Base-by-base conservation (phyloP, 306 rosid species). In the Ammopiptanthus mongolicus region DNA sequence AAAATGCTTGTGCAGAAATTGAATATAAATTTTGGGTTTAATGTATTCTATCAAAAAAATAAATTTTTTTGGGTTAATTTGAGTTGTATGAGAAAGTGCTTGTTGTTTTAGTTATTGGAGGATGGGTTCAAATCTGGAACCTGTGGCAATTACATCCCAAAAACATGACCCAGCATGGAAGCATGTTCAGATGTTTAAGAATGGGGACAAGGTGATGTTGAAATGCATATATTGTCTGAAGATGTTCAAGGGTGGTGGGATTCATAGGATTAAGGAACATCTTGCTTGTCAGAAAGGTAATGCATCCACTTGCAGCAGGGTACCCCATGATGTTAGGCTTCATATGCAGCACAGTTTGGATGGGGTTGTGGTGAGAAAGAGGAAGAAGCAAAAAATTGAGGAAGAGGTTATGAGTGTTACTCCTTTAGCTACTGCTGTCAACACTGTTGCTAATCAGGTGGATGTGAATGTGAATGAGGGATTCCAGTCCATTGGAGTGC, bases 221-320 rank as follows among this genome's bases (percentile, higher is more conserved):
- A 91, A 91, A 84, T 94, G 97, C 55, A 78, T 88, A 48, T 91
- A 94, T 73, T 94, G 98, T 84, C 70, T 62, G 65, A 91, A 94
- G 73, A 72, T 94, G 86, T 94, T 94, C 77, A 94, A 88, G 83
- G 98, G 98, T 80, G 98, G 96, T 59, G 98, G 97, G 80, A 94
- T 94, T 91, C 98, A 94, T 82, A 91, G 98, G 89, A 91, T 94
- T 74, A 94, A 94, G 82, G 98, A 91, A 78, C 97, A 94, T 64
- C 91, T 94, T 46, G 98, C 98, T 52, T 87, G 97, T 51, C 97
- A 85, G 41, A 91, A 91, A 84, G 97, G 94, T 48, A 94, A 91
- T 88, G 97, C 97, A 1, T 88, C 98, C 10, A 87, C 92, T 76
- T 94, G 98, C 33, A 74, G 74, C 5, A 75, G 85, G 7, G 98